Conservation (phyloP, 306 rosid genomes). For the Vigna radiata region DNA sequence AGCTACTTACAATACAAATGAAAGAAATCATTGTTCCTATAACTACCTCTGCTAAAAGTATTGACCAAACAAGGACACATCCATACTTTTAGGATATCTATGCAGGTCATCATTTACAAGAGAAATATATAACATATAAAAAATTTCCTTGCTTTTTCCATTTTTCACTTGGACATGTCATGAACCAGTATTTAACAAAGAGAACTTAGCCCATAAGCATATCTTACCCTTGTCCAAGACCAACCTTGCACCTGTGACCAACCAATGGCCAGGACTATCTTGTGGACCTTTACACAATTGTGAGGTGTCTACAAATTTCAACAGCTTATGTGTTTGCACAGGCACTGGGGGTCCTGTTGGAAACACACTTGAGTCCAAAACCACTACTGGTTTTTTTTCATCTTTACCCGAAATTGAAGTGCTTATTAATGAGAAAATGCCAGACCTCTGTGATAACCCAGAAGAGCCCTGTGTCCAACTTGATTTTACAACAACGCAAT, state of each 20-base stretch:
- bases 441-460: constrained; percentile 60
- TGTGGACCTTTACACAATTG: constrained; percentile 74
- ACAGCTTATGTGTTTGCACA: constrained; percentile 61
- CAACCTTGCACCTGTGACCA: constrained; percentile 83
- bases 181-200: constrained; percentile 60
- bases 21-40: constrained; percentile 26
- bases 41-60: constrained; percentile 9
- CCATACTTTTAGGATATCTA: not conserved
- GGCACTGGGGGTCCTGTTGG: constrained; percentile 88
- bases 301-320: constrained; percentile 74
- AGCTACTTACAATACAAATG: constrained; percentile 47
- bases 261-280: constrained; percentile 93
- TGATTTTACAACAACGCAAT: constrained; percentile 58
- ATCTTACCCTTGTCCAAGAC: constrained; percentile 80
- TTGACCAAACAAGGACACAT: not conserved
- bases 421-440: constrained; percentile 72
- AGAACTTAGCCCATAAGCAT: constrained; percentile 75
- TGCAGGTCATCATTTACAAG: constrained; percentile 16
- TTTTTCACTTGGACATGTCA: constrained; percentile 16
- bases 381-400: constrained; percentile 53
- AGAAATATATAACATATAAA: constrained; percentile 1
- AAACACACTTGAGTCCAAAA: constrained; percentile 81
- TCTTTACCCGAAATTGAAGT: constrained; percentile 64
- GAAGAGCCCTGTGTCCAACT: constrained; percentile 64
- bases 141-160: not conserved